Evolutionary conservation across 169 alveolate species (phyloP).

Genomic region (Babesia sp.): DNA sequence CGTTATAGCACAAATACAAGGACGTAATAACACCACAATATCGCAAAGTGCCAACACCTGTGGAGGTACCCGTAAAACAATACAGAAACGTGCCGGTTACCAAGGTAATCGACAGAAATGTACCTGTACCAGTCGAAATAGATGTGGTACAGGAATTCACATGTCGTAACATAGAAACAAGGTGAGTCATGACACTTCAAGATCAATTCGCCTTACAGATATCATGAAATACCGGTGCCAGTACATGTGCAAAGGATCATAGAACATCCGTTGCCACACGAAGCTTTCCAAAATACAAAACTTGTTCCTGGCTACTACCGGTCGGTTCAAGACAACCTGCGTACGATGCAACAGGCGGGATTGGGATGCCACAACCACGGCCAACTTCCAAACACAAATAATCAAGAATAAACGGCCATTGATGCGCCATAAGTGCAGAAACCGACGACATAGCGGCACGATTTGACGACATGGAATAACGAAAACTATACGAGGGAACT

Average conservation of each 20-base stretch:
- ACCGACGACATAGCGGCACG: no score
- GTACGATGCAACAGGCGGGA: constrained; percentile 24
- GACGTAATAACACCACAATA: constrained; percentile 87
- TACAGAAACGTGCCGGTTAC: constrained; percentile 88
- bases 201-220: constrained; percentile 45
- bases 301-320: constrained; percentile 47
- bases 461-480: no score
- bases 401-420: neutral
- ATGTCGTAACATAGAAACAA: constrained; percentile 86
- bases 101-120: constrained; percentile 85
- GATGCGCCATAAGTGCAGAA: no score
- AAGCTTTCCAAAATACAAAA: constrained; percentile 32
- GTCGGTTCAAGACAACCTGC: constrained; percentile 44
- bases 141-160: constrained; percentile 87
- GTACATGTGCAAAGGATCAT: constrained; percentile 88
- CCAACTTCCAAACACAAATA: neutral
- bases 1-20: constrained; percentile 79
- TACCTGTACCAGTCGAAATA: constrained; percentile 90
- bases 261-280: constrained; percentile 87
- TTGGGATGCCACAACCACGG: neutral
- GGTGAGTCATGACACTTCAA: constrained; percentile 12
- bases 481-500: no score
- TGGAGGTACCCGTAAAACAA: constrained; percentile 90
- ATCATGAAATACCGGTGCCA: constrained; percentile 90
- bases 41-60: constrained; percentile 91